Conservation (phyloP, 1,284 basidiomycete species). For the Malassezia nana region DNA sequence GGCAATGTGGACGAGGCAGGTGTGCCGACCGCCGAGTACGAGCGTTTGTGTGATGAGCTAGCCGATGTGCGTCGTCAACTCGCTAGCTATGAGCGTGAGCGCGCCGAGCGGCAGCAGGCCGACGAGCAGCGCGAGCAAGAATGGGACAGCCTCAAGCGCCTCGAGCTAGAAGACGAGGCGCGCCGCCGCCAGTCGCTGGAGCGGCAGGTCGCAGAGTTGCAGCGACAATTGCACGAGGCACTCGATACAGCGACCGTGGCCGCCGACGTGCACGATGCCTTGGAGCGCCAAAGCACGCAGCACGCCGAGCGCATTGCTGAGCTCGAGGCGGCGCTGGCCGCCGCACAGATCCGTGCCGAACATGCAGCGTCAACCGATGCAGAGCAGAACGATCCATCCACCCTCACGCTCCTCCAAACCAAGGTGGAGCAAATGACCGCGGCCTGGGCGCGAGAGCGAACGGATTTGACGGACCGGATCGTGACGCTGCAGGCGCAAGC, state of each 20-base stretch:
- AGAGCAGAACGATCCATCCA: conserved; percentile 2
- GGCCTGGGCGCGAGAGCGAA: conserved; percentile 29
- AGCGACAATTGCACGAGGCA: conserved; percentile 27
- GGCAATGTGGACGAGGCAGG: not conserved
- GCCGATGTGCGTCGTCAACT: conserved; percentile 12
- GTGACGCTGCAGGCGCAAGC: conserved; percentile 75
- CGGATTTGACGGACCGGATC: conserved; percentile 53
- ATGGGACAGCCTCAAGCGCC: conserved; percentile 30
- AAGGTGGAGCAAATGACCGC: conserved; percentile 33
- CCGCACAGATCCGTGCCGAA: conserved; percentile 1
- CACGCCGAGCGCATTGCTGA: conserved; percentile 35
- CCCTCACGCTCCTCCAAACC: conserved; percentile 17
- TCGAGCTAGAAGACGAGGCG: conserved; percentile 37
- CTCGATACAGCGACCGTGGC: conserved; percentile 29
- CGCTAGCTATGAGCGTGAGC: conserved; percentile 26
- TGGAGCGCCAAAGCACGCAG: conserved; percentile 52
- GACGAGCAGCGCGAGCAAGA: conserved; percentile 56
- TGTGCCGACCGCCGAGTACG: conserved; percentile 45
- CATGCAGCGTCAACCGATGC: not conserved
- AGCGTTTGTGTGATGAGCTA: conserved; percentile 39
- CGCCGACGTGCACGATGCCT: conserved; percentile 53
- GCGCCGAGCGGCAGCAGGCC: conserved; percentile 53
- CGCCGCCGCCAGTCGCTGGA: conserved; percentile 30
- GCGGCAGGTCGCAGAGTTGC: conserved; percentile 22
- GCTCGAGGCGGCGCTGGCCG: conserved; percentile 14